phyloP scores from a whole-genome alignment of 2,329 filamentous ascomycete species.

The Aspergillus fischeri region DNA sequence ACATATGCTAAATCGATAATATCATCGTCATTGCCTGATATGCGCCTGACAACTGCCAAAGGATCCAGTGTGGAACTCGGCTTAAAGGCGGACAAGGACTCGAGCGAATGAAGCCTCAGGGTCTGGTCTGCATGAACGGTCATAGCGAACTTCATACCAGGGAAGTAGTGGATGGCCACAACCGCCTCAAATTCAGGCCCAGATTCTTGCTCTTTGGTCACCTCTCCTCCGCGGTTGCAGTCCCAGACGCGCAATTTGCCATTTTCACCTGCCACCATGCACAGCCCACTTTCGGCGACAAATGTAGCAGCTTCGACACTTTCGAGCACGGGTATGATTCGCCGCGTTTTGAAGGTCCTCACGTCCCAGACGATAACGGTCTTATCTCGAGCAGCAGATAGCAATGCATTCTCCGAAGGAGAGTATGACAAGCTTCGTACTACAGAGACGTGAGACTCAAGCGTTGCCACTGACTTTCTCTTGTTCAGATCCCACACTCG shows the following conservation, averaged over 20 bases:
- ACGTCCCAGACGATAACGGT: constrained; percentile 91
- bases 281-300: constrained; percentile 63
- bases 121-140: constrained; percentile 89
- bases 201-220: constrained; percentile 68
- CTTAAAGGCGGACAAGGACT: constrained; percentile 32
- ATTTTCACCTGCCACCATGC: constrained; percentile 81
- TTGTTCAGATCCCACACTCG: constrained; percentile 89
- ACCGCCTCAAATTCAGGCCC: constrained; percentile 63
- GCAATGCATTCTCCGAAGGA: constrained; percentile 64
- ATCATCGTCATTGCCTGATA: constrained; percentile 95
- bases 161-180: constrained; percentile 64
- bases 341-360: constrained; percentile 74
- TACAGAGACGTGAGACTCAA: constrained; percentile 92
- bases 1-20: constrained; percentile 92
- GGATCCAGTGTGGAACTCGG: constrained; percentile 49
- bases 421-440: constrained; percentile 86
- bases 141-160: constrained; percentile 65
- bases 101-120: constrained; percentile 65
- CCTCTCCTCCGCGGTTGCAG: constrained; percentile 68
- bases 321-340: constrained; percentile 79
- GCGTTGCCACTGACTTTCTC: constrained; percentile 67
- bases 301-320: constrained; percentile 82
- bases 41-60: constrained; percentile 65
- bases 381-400: constrained; percentile 88
- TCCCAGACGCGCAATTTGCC: constrained; percentile 83